Evolutionary conservation across 352 stramenopile species (phyloP).

Genomic region (Pythium chondricola): DNA sequence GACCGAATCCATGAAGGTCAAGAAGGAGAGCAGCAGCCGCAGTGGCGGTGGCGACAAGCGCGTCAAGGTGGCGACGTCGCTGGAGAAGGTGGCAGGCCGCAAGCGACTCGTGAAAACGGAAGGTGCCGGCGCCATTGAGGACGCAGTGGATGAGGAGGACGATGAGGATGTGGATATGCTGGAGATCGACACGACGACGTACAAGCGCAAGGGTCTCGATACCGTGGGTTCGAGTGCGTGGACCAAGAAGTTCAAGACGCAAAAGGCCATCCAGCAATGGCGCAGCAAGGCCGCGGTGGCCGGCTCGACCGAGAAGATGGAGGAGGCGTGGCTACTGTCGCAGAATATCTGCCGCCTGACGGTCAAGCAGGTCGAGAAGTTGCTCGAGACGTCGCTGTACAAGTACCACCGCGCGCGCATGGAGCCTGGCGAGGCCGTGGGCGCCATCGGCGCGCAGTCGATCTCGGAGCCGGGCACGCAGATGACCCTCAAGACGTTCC

Average conservation of each 20-base stretch:
- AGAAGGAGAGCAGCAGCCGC: constrained; percentile 23
- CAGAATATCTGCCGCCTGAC: constrained; percentile 93
- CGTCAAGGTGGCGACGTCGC: constrained; percentile 49
- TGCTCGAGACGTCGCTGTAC: constrained; percentile 71
- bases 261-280: constrained; percentile 46
- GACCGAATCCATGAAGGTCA: constrained; percentile 20
- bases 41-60: too few relatives aligned
- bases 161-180: constrained; percentile 41
- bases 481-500: constrained; percentile 99
- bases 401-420: constrained; percentile 86
- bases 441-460: constrained; percentile 95
- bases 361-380: constrained; percentile 58
- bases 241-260: constrained; percentile 57
- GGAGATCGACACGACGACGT: constrained; percentile 38
- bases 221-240: constrained; percentile 51
- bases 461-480: constrained; percentile 95
- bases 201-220: constrained; percentile 64
- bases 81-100: constrained; percentile 53
- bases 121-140: not conserved
- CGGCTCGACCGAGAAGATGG: constrained; percentile 54
- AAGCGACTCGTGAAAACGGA: constrained; percentile 53
- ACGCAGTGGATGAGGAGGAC: constrained; percentile 28
- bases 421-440: constrained; percentile 96
- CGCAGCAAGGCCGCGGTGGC: constrained; percentile 38
- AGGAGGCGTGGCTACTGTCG: constrained; percentile 71